Percentiles rank a stretch among this genome's conserved stretches.
These are phyloP conservation scores for Sclerotinia glacialis DNA, from an alignment of 2,329 filamentous ascomycete species.

Conservation along the genomic window DNA sequence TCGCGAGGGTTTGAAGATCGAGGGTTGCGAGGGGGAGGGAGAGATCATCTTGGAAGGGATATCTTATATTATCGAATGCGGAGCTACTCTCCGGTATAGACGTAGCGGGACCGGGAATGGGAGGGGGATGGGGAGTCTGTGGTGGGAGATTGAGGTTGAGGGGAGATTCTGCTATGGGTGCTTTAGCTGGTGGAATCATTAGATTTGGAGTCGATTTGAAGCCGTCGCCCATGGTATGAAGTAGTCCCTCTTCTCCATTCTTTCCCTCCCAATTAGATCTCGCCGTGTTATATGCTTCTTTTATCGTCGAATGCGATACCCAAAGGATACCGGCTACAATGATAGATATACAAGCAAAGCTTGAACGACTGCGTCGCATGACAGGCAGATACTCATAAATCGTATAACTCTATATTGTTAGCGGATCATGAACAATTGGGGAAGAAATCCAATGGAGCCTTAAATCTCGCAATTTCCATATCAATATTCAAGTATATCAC, in stretches of 20 bases:
- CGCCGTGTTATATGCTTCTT: not conserved
- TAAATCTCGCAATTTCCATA: not conserved
- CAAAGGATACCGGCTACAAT: not conserved
- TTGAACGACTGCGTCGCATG: slow-evolving; percentile 9
- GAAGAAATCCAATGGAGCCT: too few species aligned
- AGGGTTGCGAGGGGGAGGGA: slow-evolving; percentile 1
- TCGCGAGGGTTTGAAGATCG: not conserved
- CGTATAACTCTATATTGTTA: not conserved
- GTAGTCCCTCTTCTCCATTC: too few species aligned
- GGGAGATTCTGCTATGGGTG: not conserved
- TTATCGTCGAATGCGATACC: not conserved
- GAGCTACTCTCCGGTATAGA: not conserved
- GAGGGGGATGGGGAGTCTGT: not conserved
- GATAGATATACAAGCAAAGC: not conserved
- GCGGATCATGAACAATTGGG: not conserved
- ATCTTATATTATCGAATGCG: slow-evolving; percentile 17
- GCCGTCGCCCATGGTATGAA: not conserved
- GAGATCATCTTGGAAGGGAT: slow-evolving; percentile 19
- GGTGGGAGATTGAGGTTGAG: not conserved
- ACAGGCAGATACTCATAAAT: not conserved
- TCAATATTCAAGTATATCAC: too few species aligned
- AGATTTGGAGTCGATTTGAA: not conserved
- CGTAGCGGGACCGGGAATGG: not conserved
- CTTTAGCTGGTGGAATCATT: not conserved
- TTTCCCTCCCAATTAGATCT: not conserved